Evolutionary conservation across 257 asterid species (phyloP).

Genomic region (Schizonepeta tenuifolia): DNA sequence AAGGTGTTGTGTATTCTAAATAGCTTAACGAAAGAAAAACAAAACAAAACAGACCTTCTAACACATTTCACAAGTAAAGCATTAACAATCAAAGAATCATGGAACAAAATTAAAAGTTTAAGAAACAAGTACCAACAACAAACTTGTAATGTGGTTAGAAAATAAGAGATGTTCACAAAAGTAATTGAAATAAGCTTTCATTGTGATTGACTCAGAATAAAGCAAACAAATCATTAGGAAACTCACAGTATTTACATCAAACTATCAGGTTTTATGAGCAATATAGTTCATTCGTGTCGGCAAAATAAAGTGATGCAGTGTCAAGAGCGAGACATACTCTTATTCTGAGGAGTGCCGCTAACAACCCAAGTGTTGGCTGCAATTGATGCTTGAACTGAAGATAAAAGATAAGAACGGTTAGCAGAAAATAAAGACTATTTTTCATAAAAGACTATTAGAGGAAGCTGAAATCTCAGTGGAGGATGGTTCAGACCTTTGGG

Average conservation of each 20-base stretch:
- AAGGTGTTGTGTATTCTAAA: not conserved
- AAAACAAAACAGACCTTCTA: not conserved
- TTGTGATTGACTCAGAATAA: not conserved
- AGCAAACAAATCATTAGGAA: not conserved
- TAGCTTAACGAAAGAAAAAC: not conserved
- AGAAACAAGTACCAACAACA: not conserved
- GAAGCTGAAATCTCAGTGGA: not conserved
- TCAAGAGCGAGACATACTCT: constrained; percentile 48
- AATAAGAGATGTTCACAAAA: not conserved
- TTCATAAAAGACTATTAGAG: too few relatives aligned
- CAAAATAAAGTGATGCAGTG: not conserved
- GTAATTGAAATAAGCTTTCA: not conserved
- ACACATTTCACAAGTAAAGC: not conserved
- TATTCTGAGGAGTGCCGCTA: constrained; percentile 74
- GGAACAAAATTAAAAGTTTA: not conserved
- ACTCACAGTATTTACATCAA: not conserved
- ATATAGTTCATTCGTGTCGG: too few relatives aligned
- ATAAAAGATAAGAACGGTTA: too few relatives aligned
- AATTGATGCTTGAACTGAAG: constrained; percentile 71
- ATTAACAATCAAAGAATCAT: not conserved
- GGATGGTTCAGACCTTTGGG: constrained; percentile 53
- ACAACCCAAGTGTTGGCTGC: constrained; percentile 83
- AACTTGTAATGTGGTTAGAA: not conserved
- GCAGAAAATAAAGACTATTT: too few relatives aligned
- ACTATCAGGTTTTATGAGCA: not conserved